phyloP scores from a whole-genome alignment of 73 alveolate genomes.

The Paramecium caudatum region DNA sequence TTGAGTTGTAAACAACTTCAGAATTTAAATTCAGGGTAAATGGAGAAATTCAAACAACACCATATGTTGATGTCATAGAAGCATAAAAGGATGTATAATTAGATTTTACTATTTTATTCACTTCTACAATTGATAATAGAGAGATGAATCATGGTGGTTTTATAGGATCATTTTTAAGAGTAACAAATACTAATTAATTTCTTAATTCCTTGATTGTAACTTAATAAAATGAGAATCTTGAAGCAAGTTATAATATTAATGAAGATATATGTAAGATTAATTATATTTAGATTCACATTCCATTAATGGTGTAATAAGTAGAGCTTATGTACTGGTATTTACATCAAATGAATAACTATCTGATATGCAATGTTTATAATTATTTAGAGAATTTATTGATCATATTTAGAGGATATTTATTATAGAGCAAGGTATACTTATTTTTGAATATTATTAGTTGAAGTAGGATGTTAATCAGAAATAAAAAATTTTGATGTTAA shows the following conservation, averaged over 20 bases:
- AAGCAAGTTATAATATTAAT: background rate
- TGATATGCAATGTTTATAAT: background rate
- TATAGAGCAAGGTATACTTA: background rate
- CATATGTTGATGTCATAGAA: background rate
- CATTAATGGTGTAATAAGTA: background rate
- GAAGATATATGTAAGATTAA: background rate
- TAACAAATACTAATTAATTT: background rate
- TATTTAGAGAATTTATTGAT: slow-evolving; percentile 49
- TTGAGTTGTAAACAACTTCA: background rate
- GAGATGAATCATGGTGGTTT: slow-evolving; percentile 71
- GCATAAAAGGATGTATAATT: too few relatives aligned
- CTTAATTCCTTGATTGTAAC: slow-evolving; percentile 31
- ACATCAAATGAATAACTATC: background rate
- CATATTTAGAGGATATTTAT: slow-evolving; percentile 34
- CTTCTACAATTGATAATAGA: background rate
- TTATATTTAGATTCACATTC: background rate
- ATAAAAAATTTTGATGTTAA: background rate
- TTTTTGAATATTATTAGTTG: background rate
- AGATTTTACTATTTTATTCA: background rate
- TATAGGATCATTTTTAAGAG: slow-evolving; percentile 47
- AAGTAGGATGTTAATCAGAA: background rate
- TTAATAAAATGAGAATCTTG: slow-evolving; percentile 8
- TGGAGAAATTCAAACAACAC: background rate
- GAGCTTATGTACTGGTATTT: slow-evolving; percentile 18
- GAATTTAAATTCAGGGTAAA: background rate